Evolutionary conservation across 208 protist species (phyloP).

Genomic region (Acanthamoeba sp.): DNA sequence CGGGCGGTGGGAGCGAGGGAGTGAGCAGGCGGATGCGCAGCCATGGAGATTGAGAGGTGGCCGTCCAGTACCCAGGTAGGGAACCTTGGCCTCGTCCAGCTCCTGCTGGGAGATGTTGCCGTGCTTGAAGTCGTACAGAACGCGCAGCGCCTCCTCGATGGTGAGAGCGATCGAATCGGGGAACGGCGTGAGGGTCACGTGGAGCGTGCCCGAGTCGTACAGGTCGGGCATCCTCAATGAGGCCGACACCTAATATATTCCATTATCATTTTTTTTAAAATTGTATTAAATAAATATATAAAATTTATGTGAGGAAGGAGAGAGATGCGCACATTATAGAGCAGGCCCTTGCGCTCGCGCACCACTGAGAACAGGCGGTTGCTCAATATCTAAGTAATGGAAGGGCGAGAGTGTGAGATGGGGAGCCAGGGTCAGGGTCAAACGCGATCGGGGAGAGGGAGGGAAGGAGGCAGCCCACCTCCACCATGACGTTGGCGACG

Average conservation of each 20-base stretch:
- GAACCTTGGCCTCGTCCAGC: constrained; percentile 63
- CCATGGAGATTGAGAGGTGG: neutral
- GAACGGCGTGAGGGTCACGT: constrained; percentile 42
- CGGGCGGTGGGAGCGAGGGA: neutral
- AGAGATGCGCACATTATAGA: constrained; percentile 12
- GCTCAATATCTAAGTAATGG: constrained; percentile 9
- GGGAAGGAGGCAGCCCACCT: neutral
- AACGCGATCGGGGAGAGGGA: neutral
- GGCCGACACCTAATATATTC: neutral
- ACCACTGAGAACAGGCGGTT: constrained; percentile 62
- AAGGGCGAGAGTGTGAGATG: neutral
- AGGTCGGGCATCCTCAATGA: constrained; percentile 46
- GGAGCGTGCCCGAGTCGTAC: constrained; percentile 42
- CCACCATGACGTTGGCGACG: constrained; percentile 25
- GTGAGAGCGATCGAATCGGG: constrained; percentile 51
- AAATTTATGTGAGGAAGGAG: too few species aligned
- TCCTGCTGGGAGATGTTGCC: constrained; percentile 63
- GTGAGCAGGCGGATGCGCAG: neutral
- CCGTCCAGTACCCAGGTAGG: neutral
- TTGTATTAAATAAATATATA: too few species aligned
- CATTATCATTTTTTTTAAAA: too few species aligned
- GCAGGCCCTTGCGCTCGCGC: constrained; percentile 19
- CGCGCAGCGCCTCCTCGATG: constrained; percentile 30
- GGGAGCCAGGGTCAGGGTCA: neutral
- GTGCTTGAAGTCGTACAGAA: constrained; percentile 46